These are phyloP conservation scores for Tremella yokohamensis DNA, from an alignment of 768 basidiomycete genomes.

Conservation along the genomic window DNA sequence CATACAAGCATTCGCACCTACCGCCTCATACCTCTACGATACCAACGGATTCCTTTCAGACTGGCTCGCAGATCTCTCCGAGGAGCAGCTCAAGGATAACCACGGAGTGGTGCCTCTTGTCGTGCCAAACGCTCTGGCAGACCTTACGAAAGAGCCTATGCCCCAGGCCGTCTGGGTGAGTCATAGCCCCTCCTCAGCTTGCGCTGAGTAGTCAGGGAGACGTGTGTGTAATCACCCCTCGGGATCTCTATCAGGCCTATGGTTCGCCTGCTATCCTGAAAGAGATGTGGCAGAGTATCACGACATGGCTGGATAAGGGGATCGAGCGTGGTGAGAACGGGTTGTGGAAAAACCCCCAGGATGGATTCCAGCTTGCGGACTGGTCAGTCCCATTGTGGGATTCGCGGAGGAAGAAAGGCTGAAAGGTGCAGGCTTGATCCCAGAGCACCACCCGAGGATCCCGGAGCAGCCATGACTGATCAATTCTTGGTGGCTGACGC, in stretches of 20 bases:
- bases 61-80: slow-evolving; percentile 43
- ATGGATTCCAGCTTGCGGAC: no score
- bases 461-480: slow-evolving; percentile 36
- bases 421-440: background rate
- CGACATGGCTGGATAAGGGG: no score
- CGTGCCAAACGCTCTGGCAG: slow-evolving; percentile 15
- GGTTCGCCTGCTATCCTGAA: no score
- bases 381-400: no score
- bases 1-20: slow-evolving; percentile 44
- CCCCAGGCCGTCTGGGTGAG: slow-evolving; percentile 11
- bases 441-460: slow-evolving; percentile 20
- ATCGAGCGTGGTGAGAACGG: no score
- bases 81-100: slow-evolving; percentile 29
- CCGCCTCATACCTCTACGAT: slow-evolving; percentile 44
- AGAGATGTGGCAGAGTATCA: no score
- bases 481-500: slow-evolving; percentile 27
- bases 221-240: no score
- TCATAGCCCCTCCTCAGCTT: background rate
- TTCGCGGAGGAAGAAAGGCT: slow-evolving; percentile 11
- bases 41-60: slow-evolving; percentile 25
- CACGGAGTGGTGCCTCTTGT: slow-evolving; percentile 34
- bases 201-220: no score
- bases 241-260: no score
- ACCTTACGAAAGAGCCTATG: slow-evolving; percentile 4
- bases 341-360: no score